Conservation (phyloP, 192 early-diverging fungal genomes). For the Phycomyces nitens region DNA sequence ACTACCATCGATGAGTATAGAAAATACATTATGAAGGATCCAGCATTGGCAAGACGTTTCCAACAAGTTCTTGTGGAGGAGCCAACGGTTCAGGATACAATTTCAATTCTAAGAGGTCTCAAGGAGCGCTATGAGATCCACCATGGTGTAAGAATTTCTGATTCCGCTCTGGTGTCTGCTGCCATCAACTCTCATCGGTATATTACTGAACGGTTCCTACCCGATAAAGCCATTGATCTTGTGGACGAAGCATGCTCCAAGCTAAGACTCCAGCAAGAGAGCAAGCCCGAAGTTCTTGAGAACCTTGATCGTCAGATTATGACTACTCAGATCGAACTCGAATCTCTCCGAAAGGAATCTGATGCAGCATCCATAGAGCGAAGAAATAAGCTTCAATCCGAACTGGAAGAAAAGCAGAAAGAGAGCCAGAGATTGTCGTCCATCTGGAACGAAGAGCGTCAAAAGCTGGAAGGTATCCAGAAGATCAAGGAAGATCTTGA, state of each 20-base stretch:
- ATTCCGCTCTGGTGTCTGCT: constrained; percentile 69
- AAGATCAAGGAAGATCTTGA: constrained; percentile 66
- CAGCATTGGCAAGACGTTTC: constrained; percentile 72
- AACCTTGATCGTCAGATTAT: constrained; percentile 70
- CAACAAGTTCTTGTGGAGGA: constrained; percentile 64
- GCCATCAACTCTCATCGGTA: constrained; percentile 77
- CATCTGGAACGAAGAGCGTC: constrained; percentile 68
- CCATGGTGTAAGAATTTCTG: constrained; percentile 75
- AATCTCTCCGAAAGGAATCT: constrained; percentile 75
- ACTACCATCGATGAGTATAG: constrained; percentile 81
- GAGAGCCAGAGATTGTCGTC: constrained; percentile 55
- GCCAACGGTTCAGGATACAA: constrained; percentile 58
- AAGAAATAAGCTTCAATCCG: constrained; percentile 52
- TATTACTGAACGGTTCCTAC: constrained; percentile 70
- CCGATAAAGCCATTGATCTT: constrained; percentile 80
- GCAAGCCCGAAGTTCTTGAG: constrained; percentile 74
- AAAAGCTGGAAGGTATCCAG: constrained; percentile 68
- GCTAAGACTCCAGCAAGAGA: constrained; percentile 72
- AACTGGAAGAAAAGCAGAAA: constrained; percentile 54
- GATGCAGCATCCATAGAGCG: constrained; percentile 67
- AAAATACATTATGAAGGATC: constrained; percentile 69
- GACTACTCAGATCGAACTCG: constrained; percentile 76
- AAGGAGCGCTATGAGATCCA: constrained; percentile 79
- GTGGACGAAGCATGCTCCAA: constrained; percentile 81
- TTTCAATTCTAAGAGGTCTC: constrained; percentile 73